These are phyloP conservation scores for Fusarium sp. DNA, from an alignment of 2,329 filamentous ascomycete genomes.

Conservation along the genomic window DNA sequence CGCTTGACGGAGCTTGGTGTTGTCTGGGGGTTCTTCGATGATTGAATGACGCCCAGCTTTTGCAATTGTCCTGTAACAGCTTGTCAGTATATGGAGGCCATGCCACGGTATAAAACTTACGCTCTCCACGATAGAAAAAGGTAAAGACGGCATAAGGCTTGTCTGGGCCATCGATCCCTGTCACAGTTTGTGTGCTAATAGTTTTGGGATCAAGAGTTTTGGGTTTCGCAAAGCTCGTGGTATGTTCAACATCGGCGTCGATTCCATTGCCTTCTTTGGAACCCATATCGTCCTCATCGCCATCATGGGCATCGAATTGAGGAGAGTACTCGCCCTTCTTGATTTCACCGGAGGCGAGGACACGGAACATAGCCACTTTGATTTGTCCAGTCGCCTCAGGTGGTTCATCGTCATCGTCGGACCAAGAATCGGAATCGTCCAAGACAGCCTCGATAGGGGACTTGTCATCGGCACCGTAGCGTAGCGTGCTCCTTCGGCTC, in stretches of 20 bases:
- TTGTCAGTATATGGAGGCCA: slow-evolving; percentile 40
- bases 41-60: slow-evolving; percentile 90
- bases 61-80: slow-evolving; percentile 82
- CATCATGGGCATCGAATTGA: slow-evolving; percentile 96
- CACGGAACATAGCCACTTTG: slow-evolving; percentile 95
- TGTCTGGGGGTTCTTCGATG: slow-evolving; percentile 72
- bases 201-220: slow-evolving; percentile 96
- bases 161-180: slow-evolving; percentile 94
- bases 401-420: slow-evolving; percentile 85
- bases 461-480: slow-evolving; percentile 82
- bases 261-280: slow-evolving; percentile 67
- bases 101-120: slow-evolving; percentile 66
- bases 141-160: slow-evolving; percentile 98
- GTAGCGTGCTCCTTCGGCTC: slow-evolving; percentile 68
- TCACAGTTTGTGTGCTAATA: slow-evolving; percentile 99
- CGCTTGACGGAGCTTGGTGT: slow-evolving; percentile 75
- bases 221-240: slow-evolving; percentile 96
- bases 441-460: slow-evolving; percentile 77
- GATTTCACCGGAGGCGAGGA: slow-evolving; percentile 94
- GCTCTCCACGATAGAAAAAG: slow-evolving; percentile 95
- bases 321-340: slow-evolving; percentile 98
- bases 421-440: slow-evolving; percentile 80
- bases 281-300: slow-evolving; percentile 76
- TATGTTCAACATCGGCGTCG: slow-evolving; percentile 91
- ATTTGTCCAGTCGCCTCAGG: slow-evolving; percentile 97